phyloP scores from a whole-genome alignment of 108 stramenopile species.

The Poteriospumella lacustris region DNA sequence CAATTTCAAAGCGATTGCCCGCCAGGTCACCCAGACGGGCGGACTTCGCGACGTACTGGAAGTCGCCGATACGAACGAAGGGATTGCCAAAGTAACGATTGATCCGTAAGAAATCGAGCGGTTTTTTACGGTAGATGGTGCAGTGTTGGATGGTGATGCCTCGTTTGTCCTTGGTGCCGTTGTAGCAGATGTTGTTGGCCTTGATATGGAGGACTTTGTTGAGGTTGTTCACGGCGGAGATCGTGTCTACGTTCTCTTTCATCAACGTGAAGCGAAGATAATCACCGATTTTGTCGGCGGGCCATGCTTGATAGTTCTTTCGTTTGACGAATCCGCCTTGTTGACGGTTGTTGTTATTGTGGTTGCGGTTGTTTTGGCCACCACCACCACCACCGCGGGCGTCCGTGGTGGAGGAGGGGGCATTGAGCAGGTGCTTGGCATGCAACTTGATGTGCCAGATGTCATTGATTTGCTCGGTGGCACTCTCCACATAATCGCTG shows the following conservation, averaged over 20 bases:
- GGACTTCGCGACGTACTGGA: slow-evolving; percentile 62
- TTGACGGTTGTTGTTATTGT: not conserved
- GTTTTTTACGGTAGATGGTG: slow-evolving; percentile 64
- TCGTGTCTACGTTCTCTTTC: slow-evolving; percentile 81
- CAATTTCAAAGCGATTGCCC: slow-evolving; percentile 80
- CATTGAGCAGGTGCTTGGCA: not conserved
- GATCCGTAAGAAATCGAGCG: slow-evolving; percentile 44
- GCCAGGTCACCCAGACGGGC: slow-evolving; percentile 64
- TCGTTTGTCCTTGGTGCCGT: slow-evolving; percentile 87
- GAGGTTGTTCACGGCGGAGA: slow-evolving; percentile 65
- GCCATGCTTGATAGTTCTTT: slow-evolving; percentile 49
- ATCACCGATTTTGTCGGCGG: slow-evolving; percentile 61
- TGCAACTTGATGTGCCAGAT: not conserved
- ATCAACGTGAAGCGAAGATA: slow-evolving; percentile 74
- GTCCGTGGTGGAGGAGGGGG: not conserved
- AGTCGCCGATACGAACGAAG: slow-evolving; percentile 66
- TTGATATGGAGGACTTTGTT: slow-evolving; percentile 51
- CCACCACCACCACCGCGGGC: not conserved
- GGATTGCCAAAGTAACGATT: not conserved
- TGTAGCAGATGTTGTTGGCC: slow-evolving; percentile 57
- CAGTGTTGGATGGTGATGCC: slow-evolving; percentile 78
- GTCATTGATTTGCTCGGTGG: not conserved
- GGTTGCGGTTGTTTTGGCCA: not conserved
- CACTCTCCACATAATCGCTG: not conserved
- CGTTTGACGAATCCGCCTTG: not conserved